These are phyloP conservation scores for Suillus discolor DNA, from an alignment of 768 basidiomycete genomes.

Conservation along the genomic window DNA sequence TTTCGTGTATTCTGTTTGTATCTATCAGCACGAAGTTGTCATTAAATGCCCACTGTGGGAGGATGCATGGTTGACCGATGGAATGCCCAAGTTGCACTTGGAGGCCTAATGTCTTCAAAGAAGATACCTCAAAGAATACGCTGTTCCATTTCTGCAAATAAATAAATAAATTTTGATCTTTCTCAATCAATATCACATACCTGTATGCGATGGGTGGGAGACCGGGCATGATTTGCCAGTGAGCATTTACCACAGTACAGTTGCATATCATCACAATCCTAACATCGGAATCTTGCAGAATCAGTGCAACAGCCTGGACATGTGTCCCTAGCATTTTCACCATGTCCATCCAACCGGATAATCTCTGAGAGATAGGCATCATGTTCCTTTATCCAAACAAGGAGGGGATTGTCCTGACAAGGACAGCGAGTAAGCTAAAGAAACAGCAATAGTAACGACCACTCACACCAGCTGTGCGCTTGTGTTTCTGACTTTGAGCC, in stretches of 20 bases:
- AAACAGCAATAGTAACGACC: no score
- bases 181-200: no score
- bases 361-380: background rate
- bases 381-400: no score
- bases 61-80: background rate
- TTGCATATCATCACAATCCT: background rate
- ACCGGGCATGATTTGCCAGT: conserved; percentile 10
- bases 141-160: no score
- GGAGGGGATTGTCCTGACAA: no score
- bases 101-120: background rate
- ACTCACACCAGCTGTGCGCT: no score
- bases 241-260: conserved; percentile 15
- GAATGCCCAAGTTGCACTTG: background rate
- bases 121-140: no score
- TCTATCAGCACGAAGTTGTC: background rate
- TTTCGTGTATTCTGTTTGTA: background rate
- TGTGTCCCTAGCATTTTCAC: background rate
- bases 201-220: conserved; percentile 19
- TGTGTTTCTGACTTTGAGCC: no score
- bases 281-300: background rate
- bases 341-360: background rate
- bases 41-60: background rate
- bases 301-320: background rate
- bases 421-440: no score
- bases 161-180: no score